Evolutionary conservation across 345 rosid species (phyloP), one percentile per base, ranked within the genome.

Genomic region (Limnanthes douglasii): DNA sequence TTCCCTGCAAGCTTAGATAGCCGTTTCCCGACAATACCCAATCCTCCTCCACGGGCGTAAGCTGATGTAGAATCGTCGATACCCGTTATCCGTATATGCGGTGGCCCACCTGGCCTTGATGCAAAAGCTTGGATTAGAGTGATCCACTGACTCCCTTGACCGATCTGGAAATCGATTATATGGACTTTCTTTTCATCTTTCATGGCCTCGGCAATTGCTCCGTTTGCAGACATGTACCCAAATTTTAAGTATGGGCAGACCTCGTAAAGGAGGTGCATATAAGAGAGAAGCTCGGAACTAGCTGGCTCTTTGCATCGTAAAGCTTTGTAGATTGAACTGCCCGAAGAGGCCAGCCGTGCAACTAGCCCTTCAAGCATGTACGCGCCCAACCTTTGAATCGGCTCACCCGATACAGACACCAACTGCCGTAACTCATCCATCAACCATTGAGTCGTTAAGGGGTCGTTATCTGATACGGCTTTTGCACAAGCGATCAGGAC

Each of bases 161-260:
- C 72, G 25, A 86, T 81, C 45, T 78, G 97, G 57, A 86, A 86
- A 47, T 86, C 97, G 15, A 86, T 58, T 8, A 86, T 86, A 60
- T 86, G 97, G 41, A 86, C 93, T 58, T 68, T 48, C 39, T 66
- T 68, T 54, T 82, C 94, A 33, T 75, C 85, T 62, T 86, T 86
- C 94, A 86, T 82, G 44, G 94, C 97, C 51, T 86, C 97, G 14
- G 97, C 97, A 43, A 86, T 78, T 12, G 97, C 94, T 37, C 97
- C 97, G 48, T 82, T 86, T 15, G 97, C 97, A 14, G 97, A 82
- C 93, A 86, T 82, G 70, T 82, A 86, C 2, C 97, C 97, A 6
- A 86, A 86, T 50, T 82, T 86, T 64, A 86, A 71, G 54, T 86
- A 86, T 23, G 97, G 94, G 30, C 97, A 86, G 19, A 78, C 97